These are phyloP conservation scores for Microbotryomycetes sp. DNA, from an alignment of 1,284 basidiomycete genomes.

Conservation along the genomic window DNA sequence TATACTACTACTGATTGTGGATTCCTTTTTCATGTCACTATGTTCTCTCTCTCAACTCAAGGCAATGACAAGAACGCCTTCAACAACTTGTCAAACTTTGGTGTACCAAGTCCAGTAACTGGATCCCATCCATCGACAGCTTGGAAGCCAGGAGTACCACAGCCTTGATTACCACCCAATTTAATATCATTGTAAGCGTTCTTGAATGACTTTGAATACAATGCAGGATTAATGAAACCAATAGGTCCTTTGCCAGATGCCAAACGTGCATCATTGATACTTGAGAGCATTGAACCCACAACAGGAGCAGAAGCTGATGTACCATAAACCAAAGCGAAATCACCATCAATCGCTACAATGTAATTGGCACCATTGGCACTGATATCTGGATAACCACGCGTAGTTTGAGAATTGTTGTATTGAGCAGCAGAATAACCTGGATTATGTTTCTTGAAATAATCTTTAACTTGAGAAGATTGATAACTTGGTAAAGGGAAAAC, in stretches of 20 bases:
- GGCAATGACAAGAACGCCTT: neutral
- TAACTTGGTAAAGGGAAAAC: conserved; percentile 55
- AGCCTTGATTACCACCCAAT: conserved; percentile 52
- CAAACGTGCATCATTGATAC: conserved; percentile 58
- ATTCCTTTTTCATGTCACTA: no score
- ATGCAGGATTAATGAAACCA: conserved; percentile 57
- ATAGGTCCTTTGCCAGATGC: conserved; percentile 46
- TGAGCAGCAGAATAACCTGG: conserved; percentile 46
- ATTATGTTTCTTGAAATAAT: conserved; percentile 40
- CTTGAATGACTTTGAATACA: conserved; percentile 49
- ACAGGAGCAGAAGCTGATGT: conserved; percentile 42
- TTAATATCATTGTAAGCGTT: conserved; percentile 53
- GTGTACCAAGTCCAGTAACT: conserved; percentile 44
- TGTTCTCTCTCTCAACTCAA: neutral
- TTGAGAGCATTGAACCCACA: conserved; percentile 51
- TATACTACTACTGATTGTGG: no score
- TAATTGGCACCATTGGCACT: conserved; percentile 46
- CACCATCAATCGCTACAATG: conserved; percentile 41
- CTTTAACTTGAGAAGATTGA: conserved; percentile 49
- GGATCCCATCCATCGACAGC: conserved; percentile 52
- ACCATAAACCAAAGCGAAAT: conserved; percentile 37
- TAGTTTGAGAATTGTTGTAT: conserved; percentile 51
- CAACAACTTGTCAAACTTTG: neutral
- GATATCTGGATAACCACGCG: conserved; percentile 43
- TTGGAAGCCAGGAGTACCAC: conserved; percentile 47